Evolutionary conservation across 306 rosid species (phyloP).

Genomic region (Castanopsis chinensis): DNA sequence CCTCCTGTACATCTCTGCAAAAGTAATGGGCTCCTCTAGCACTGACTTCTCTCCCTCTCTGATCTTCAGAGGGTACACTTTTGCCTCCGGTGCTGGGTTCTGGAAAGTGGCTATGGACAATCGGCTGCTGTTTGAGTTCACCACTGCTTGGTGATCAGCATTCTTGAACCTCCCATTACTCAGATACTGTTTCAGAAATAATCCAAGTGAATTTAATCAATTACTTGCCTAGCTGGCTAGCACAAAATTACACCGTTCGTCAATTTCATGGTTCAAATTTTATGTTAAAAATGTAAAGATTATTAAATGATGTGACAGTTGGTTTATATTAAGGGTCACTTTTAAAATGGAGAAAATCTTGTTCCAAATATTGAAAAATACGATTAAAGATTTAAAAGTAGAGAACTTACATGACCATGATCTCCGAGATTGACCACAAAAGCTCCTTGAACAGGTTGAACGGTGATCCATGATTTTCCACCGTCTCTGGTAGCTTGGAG

Average conservation of each 20-base stretch:
- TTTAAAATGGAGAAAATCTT: too few relatives aligned
- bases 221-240: neutral
- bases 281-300: too few relatives aligned
- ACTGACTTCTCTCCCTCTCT: slow-evolving; percentile 64
- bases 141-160: slow-evolving; percentile 95
- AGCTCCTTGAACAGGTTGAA: slow-evolving; percentile 78
- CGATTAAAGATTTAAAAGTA: too few relatives aligned
- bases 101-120: slow-evolving; percentile 91
- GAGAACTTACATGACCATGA: slow-evolving; percentile 70
- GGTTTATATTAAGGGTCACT: too few relatives aligned
- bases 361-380: too few relatives aligned
- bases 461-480: slow-evolving; percentile 86
- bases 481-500: slow-evolving; percentile 83
- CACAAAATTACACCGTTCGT: too few relatives aligned
- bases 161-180: slow-evolving; percentile 94
- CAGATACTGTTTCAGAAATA: slow-evolving; percentile 42
- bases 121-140: slow-evolving; percentile 71
- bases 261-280: too few relatives aligned
- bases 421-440: slow-evolving; percentile 94
- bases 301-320: too few relatives aligned
- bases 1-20: slow-evolving; percentile 68
- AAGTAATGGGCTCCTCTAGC: slow-evolving; percentile 60
- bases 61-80: slow-evolving; percentile 60
- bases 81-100: slow-evolving; percentile 71
- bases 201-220: neutral